Evolutionary conservation across 495 filamentous ascomycete genomes (phyloP).

Genomic region (Tuber indicum): DNA sequence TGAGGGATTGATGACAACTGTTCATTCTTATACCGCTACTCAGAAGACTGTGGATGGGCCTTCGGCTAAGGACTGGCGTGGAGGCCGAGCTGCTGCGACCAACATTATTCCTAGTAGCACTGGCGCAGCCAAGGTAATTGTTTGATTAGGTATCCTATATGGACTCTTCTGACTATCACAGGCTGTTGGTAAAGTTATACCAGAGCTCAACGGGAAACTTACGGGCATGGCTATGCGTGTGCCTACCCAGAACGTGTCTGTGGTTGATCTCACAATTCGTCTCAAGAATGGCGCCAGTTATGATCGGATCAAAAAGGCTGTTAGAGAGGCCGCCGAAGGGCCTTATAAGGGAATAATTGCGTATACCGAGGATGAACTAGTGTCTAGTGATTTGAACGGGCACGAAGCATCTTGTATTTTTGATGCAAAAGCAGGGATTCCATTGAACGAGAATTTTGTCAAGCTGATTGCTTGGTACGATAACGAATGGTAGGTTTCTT

Average conservation of each 20-base stretch:
- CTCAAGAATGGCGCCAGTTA: conserved; percentile 84
- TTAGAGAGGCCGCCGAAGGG: conserved; percentile 83
- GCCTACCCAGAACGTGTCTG: conserved; percentile 95
- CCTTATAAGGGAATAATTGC: conserved; percentile 82
- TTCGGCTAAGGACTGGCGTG: conserved; percentile 98
- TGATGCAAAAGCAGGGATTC: conserved; percentile 98
- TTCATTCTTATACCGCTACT: conserved; percentile 99
- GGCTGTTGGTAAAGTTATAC: conserved; percentile 99
- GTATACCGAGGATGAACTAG: conserved; percentile 96
- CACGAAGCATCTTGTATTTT: conserved; percentile 92
- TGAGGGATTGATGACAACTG: conserved; percentile 99
- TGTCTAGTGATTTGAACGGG: conserved; percentile 89
- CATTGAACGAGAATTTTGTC: conserved; percentile 95
- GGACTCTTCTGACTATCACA: not conserved
- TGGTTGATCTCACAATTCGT: conserved; percentile 93
- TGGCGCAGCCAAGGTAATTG: conserved; percentile 75
- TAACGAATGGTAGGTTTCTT: conserved; percentile 59
- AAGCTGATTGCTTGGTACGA: conserved; percentile 99
- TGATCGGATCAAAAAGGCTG: conserved; percentile 83
- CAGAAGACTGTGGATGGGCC: conserved; percentile 99
- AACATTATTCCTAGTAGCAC: conserved; percentile 99
- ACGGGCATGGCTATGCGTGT: conserved; percentile 99
- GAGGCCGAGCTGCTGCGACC: conserved; percentile 94
- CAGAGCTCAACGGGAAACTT: conserved; percentile 94
- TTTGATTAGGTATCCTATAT: not conserved